phyloP scores from a whole-genome alignment of 1,139 yeast genomes.

The Yamadazyma trypodendri region DNA sequence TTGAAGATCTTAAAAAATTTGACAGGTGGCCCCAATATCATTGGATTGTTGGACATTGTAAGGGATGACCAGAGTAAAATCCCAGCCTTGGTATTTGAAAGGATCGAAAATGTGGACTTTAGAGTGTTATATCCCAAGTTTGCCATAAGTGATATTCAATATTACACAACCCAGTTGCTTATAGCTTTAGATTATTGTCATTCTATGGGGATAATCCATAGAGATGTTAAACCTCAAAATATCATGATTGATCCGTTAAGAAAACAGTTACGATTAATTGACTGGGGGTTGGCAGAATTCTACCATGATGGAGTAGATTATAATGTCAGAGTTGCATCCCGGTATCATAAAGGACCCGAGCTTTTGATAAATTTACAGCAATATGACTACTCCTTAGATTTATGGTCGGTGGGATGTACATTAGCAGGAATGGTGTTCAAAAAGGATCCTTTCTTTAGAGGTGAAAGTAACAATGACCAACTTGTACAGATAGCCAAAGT shows the following conservation, averaged over 20 bases:
- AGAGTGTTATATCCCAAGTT: conserved; percentile 69
- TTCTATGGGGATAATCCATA: conserved; percentile 80
- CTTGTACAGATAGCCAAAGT: conserved; percentile 76
- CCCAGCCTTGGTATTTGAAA: conserved; percentile 74
- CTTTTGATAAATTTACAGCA: conserved; percentile 69
- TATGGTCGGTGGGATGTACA: conserved; percentile 85
- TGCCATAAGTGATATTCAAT: conserved; percentile 61
- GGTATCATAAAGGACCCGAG: conserved; percentile 83
- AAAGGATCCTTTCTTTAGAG: conserved; percentile 77
- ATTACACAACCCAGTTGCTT: conserved; percentile 66
- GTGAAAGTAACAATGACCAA: conserved; percentile 77
- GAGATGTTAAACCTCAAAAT: conserved; percentile 84
- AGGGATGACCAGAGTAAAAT: conserved; percentile 70
- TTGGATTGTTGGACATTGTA: conserved; percentile 71
- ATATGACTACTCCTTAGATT: conserved; percentile 74
- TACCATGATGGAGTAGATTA: conserved; percentile 78
- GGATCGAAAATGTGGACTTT: conserved; percentile 69
- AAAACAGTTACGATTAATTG: conserved; percentile 66
- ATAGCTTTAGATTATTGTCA: conserved; percentile 75
- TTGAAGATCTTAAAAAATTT: conserved; percentile 72
- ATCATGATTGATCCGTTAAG: conserved; percentile 75
- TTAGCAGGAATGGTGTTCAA: conserved; percentile 74
- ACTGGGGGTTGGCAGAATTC: conserved; percentile 85
- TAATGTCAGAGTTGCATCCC: conserved; percentile 76
- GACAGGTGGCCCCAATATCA: conserved; percentile 72